phyloP scores from a whole-genome alignment of 116 monocot species.

The Dioscorea cayenensis region DNA sequence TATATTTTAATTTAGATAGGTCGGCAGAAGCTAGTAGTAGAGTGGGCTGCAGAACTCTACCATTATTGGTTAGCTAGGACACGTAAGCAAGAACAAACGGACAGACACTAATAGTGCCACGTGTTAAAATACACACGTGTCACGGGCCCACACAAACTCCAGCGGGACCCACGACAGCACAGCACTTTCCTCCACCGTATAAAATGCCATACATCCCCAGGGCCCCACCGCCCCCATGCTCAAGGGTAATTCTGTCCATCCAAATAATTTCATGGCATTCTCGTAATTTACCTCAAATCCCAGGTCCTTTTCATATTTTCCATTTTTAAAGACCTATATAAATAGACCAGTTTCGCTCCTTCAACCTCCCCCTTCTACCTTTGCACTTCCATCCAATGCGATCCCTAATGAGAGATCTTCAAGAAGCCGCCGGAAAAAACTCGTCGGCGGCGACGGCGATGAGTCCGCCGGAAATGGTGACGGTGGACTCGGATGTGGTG shows the following conservation, averaged over 20 bases:
- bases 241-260: not conserved
- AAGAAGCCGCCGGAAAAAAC: not conserved
- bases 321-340: not conserved
- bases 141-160: no score
- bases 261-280: not conserved
- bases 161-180: no score
- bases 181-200: not conserved
- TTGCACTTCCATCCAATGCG: not conserved
- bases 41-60: no score
- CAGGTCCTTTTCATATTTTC: not conserved
- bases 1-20: no score
- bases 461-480: slow-evolving; percentile 9
- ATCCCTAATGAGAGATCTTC: not conserved
- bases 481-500: slow-evolving; percentile 48
- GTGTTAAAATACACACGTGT: no score
- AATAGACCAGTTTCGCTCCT: not conserved
- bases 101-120: no score
- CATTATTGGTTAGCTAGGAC: no score
- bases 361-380: not conserved
- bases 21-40: no score
- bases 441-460: not conserved
- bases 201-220: not conserved
- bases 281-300: not conserved
- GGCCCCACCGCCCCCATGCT: not conserved
- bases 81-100: no score